Percentiles rank a stretch among this genome's conserved stretches.
These are phyloP conservation scores for Jamesozyma jinghongensis DNA, from an alignment of 805 yeast genomes.

Conservation along the genomic window DNA sequence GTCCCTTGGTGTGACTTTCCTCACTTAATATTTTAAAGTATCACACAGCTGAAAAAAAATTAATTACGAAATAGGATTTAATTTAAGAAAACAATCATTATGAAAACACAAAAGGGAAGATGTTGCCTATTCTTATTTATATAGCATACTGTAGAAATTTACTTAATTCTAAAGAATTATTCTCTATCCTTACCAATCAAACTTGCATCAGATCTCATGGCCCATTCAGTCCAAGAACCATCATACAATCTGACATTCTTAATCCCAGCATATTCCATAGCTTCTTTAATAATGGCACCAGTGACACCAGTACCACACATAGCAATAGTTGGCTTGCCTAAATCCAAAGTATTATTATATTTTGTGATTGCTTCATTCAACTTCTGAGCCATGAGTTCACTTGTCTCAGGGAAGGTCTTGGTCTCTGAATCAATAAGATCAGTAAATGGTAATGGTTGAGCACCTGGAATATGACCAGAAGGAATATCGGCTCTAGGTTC, in stretches of 20 bases:
- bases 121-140: too few species aligned
- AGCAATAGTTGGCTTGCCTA: constrained; percentile 60
- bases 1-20: too few species aligned
- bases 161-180: too few species aligned
- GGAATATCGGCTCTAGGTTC: constrained; percentile 86
- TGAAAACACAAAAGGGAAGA: too few species aligned
- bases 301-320: constrained; percentile 98
- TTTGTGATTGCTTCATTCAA: constrained; percentile 40
- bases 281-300: constrained; percentile 78
- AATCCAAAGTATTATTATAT: constrained; percentile 29
- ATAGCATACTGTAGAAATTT: too few species aligned
- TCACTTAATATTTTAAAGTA: too few species aligned
- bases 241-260: constrained; percentile 56
- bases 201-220: constrained; percentile 16
- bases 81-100: too few species aligned
- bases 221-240: constrained; percentile 66
- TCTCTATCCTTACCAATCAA: constrained; percentile 19
- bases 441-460: constrained; percentile 66
- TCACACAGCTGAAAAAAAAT: too few species aligned
- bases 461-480: constrained; percentile 84
- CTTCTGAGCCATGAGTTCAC: constrained; percentile 29
- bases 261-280: constrained; percentile 48
- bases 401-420: constrained; percentile 38
- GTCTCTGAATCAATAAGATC: constrained; percentile 44
- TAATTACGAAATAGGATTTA: too few species aligned